Base-by-base conservation (phyloP, 768 basidiomycete species). In the Leccinum incarnatum region DNA sequence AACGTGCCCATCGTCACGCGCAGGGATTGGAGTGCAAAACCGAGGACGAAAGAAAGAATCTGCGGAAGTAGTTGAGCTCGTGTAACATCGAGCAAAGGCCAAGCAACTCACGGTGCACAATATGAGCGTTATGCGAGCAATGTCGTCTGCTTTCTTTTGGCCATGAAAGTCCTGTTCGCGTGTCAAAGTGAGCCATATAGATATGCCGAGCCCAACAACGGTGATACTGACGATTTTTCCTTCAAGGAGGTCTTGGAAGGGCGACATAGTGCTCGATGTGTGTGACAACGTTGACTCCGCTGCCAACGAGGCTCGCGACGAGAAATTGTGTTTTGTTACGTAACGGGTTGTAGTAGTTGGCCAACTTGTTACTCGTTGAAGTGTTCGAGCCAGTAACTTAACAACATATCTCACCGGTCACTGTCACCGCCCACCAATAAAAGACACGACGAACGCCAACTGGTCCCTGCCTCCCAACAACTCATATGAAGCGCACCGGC, bases 161-260 rank as follows among this genome's bases (percentile, higher is more conserved):
- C 72, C 72, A 62, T 72, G 57, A 60, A 74, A 73, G 52, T 73
- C 72, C 72, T 73, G 54, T 14, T n/a, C 1, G 17, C 32, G 8
- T 14, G 50, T 73, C 19, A 64, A 54, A 57, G 46, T 71, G 17
- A 66, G 58, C 58, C 32, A 51, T 4, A 15, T 9, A 1, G 1
- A 54, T 5, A 48, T 3, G 5, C 3, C 1, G 17, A 51, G 30
- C 1, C 9, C n/a, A 15, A 47, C 1, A n/a, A 19, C 9, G 12
- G 10, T 51, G 19, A 36, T 3, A 67, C 72, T 50, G 21, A 69
- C 72, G 9, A 73, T 72, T 64, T 62, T 73, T 17, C 73, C 72
- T 40, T 73, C 72, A 55, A 73, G 10, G 46, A 71, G 54, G 37
- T 66, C 62, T n/a, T 61, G 64, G 46, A 74, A 50, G 32, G 60